Evolutionary conservation across 495 filamentous ascomycete species (phyloP).

Genomic region (Mytilinidion resinicola): DNA sequence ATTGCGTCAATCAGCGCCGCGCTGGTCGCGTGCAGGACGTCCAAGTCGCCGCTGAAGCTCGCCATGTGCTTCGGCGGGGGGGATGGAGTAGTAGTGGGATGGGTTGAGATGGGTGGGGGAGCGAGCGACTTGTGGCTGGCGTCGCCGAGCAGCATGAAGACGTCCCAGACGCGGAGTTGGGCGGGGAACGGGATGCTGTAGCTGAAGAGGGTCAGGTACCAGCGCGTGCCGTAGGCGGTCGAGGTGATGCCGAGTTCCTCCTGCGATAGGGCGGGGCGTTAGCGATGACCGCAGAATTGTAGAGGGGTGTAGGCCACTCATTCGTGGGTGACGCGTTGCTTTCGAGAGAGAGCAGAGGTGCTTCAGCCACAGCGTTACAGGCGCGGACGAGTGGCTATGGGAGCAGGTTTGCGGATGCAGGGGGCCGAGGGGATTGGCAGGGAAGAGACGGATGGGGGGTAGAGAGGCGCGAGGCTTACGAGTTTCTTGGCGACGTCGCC

Average conservation of each 20-base stretch:
- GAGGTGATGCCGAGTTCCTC: constrained; percentile 73
- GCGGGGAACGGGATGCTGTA: constrained; percentile 93
- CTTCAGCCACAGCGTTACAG: constrained; percentile 9
- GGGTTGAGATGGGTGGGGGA: too few species aligned
- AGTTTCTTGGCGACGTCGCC: constrained; percentile 71
- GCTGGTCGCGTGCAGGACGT: constrained; percentile 84
- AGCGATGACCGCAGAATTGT: neutral
- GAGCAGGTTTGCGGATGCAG: too few species aligned
- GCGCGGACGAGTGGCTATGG: neutral
- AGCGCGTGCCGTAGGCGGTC: constrained; percentile 89
- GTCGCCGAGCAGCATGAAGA: constrained; percentile 95
- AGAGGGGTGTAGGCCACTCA: neutral
- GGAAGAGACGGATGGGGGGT: too few species aligned
- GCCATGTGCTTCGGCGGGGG: constrained; percentile 22
- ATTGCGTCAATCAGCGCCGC: constrained; percentile 90
- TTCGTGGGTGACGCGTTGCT: neutral
- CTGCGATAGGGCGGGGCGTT: constrained; percentile 44
- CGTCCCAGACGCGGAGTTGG: constrained; percentile 97
- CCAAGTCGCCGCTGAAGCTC: constrained; percentile 54
- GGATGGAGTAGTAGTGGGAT: constrained; percentile 9
- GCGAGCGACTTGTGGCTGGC: constrained; percentile 20
- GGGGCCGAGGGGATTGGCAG: too few species aligned
- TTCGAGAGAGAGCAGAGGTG: neutral
- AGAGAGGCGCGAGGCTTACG: constrained; percentile 46
- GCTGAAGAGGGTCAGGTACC: constrained; percentile 98